Conservation (phyloP, 441 rosid genomes). For the Aleurites moluccanus region DNA sequence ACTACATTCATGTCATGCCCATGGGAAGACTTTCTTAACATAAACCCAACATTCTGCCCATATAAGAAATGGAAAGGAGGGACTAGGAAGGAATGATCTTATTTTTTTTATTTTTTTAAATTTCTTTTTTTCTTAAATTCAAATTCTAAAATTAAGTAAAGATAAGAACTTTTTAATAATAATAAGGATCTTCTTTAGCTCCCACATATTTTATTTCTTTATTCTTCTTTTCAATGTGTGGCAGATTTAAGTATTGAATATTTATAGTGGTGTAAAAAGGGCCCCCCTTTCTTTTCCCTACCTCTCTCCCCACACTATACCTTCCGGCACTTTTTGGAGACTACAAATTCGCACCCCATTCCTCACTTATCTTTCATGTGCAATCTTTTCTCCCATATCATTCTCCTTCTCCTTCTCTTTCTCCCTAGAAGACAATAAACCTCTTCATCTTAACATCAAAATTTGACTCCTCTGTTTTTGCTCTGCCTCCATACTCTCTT, state of each 20-base stretch:
- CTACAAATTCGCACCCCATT: conserved; percentile 63
- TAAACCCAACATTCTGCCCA: conserved; percentile 18
- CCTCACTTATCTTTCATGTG: conserved; percentile 44
- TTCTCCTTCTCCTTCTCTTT: conserved; percentile 20
- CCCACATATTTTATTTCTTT: conserved; percentile 27
- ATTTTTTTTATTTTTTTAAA: no score
- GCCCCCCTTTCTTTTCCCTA: conserved; percentile 5
- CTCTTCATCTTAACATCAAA: background rate
- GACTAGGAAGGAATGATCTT: background rate
- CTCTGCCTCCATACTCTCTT: conserved; percentile 13
- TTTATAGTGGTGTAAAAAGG: conserved; percentile 46
- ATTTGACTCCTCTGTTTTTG: conserved; percentile 17
- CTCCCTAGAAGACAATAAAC: conserved; percentile 1
- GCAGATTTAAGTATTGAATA: conserved; percentile 35
- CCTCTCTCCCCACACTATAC: conserved; percentile 27
- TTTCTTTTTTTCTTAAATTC: conserved; percentile 21
- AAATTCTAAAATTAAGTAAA: conserved; percentile 25
- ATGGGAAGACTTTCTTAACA: conserved; percentile 16
- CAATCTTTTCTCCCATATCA: conserved; percentile 28
- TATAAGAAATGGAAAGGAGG: background rate
- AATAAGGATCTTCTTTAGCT: background rate
- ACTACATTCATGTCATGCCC: conserved; percentile 25
- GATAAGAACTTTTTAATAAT: background rate
- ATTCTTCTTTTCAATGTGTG: conserved; percentile 43
- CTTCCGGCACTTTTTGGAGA: conserved; percentile 40